Base-by-base conservation (phyloP, 495 filamentous ascomycete genomes). In the Hyaloscypha hepaticicola region DNA sequence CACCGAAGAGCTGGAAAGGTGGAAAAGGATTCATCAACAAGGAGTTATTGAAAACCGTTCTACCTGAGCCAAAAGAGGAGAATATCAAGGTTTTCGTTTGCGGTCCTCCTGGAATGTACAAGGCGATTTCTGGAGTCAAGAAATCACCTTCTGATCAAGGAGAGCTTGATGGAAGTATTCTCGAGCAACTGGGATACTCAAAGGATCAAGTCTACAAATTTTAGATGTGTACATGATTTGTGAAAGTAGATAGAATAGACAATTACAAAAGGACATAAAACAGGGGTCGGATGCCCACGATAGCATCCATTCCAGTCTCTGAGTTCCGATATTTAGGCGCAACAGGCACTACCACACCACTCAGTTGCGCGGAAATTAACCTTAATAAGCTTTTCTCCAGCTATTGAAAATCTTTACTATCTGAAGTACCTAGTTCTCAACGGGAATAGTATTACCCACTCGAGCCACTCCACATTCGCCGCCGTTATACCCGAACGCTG, bases 171-270 rank as follows among this genome's bases (percentile, higher is more conserved):
- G 95, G 95, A 61, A 59, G 49, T 60, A 75, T 87, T 68, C 78
- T 99, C 71, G 90, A 92, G 83, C 92, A 98, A 74, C 77, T 99
- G 58, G 95, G 95, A 21, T 99, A 97, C 80, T 83, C 72, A 61
- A 82, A 91, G 78, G 95, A 97, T 52, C 96, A 99, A 82, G 96
- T 99, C 27, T 98, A 90, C 82, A 99, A 99, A 83, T 99, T 99
- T 76, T 99, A 90, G 71, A 76, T 9, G 29, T 19, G 41, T 31
- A 5, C 26, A n/a, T 53, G 19, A 48, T 49, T 33, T 53, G 55
- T 51, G 60, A 45, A 28, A 60, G 62, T 64, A 68, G 22, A 57
- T 55, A 61, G 29, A 19, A 57, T 64, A 68, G 66, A 69, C 21
- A 12, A 62, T 50, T 29, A 50, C 7, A 64, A 58, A 49, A 31